Evolutionary conservation across 805 yeast genomes (phyloP).

Genomic region (Pichia manshurica): DNA sequence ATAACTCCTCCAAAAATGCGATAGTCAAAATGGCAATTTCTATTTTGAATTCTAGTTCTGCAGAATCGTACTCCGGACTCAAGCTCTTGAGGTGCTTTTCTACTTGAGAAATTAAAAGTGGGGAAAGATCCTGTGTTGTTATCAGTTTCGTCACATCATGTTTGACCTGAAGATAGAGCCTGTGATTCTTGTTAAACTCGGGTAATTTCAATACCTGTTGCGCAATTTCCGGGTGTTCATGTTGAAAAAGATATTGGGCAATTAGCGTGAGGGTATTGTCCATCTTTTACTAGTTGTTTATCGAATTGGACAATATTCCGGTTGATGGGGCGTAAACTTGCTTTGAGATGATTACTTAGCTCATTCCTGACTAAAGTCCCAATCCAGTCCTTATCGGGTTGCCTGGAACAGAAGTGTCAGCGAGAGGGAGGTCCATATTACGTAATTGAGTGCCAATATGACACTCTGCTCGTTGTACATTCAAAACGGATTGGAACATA

Average conservation of each 20-base stretch:
- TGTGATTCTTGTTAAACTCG: slow-evolving; percentile 1
- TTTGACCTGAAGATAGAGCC: neutral
- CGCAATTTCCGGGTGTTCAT: neutral
- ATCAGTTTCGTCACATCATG: neutral
- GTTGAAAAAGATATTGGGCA: slow-evolving; percentile 8
- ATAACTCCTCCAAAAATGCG: slow-evolving; percentile 7
- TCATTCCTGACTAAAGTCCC: no score
- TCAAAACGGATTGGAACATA: no score
- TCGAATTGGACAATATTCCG: no score
- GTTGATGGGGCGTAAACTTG: no score
- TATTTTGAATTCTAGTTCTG: neutral
- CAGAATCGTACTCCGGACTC: neutral
- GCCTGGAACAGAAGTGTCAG: no score
- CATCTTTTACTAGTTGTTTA: neutral
- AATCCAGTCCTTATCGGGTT: no score
- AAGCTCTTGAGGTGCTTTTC: no score
- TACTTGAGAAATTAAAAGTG: no score
- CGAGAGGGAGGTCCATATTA: no score
- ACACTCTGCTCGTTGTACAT: no score
- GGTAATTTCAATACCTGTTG: slow-evolving; percentile 4
- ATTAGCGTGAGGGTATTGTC: slow-evolving; percentile 7
- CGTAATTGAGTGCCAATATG: no score
- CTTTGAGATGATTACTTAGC: no score
- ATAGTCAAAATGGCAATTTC: slow-evolving; percentile 3
- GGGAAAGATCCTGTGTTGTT: neutral